Conservation (phyloP, 768 basidiomycete species). For the Fomitopsis serialis region DNA sequence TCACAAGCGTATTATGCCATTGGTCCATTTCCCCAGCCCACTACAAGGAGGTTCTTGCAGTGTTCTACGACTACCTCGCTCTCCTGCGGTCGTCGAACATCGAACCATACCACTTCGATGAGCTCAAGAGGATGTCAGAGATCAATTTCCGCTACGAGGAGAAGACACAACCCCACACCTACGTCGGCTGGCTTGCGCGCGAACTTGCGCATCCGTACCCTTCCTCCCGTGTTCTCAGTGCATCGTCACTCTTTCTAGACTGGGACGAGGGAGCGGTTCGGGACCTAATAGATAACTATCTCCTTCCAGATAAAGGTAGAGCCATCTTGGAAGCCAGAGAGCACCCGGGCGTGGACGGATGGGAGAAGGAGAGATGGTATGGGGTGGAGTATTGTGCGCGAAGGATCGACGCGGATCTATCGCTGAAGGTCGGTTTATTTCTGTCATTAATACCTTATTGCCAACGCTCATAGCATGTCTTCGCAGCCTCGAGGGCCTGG, state of each 20-base stretch:
- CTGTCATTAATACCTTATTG: not conserved
- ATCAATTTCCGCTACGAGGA: slow-evolving; percentile 46
- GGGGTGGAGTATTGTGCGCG: slow-evolving; percentile 42
- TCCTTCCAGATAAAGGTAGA: slow-evolving; percentile 26
- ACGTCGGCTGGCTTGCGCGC: slow-evolving; percentile 33
- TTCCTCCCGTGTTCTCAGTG: slow-evolving; percentile 13
- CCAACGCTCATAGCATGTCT: not conserved
- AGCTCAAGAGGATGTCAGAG: slow-evolving; percentile 37
- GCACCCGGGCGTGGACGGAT: slow-evolving; percentile 24
- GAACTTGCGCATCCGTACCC: slow-evolving; percentile 18
- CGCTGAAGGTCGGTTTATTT: slow-evolving; percentile 22
- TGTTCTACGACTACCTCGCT: slow-evolving; percentile 38
- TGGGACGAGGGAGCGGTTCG: slow-evolving; percentile 17
- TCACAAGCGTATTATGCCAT: no score
- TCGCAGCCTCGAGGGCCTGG: slow-evolving; percentile 17
- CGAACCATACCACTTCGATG: slow-evolving; percentile 32
- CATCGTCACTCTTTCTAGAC: slow-evolving; percentile 7
- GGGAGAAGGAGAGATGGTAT: slow-evolving; percentile 43
- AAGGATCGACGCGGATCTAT: slow-evolving; percentile 24
- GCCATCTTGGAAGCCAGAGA: slow-evolving; percentile 36
- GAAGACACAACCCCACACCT: slow-evolving; percentile 35
- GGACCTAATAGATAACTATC: slow-evolving; percentile 19
- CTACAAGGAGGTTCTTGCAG: slow-evolving; percentile 36
- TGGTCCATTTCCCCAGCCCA: slow-evolving; percentile 26
- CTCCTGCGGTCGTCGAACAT: slow-evolving; percentile 20